Evolutionary conservation across 495 filamentous ascomycete genomes (phyloP), one percentile per base, ranked within the genome.

Genomic region (Hyaloscypha hepaticicola): DNA sequence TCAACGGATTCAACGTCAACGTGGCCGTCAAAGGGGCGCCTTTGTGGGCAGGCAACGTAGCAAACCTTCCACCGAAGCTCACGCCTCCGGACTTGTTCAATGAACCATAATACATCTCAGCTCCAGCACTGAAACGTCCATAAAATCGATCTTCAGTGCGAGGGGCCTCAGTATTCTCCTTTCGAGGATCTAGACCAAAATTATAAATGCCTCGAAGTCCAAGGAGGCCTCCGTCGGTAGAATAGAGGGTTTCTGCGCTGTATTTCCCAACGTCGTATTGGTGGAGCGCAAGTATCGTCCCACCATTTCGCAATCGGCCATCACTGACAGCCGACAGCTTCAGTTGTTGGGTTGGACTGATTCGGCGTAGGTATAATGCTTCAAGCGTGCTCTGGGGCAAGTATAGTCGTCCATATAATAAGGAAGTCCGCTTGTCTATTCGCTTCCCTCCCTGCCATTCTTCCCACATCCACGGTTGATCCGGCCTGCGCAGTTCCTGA

Each of bases 171-270:
- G 66, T 74, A 3, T 69, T 53, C 9, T 73, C 41, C 24, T 79
- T 73, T 28, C 84, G 82, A 24, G 90, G 89, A 71, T 97, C 90
- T 6, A 86, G 85, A 27, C 94, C 95, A 69, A 97, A 97, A 73
- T 98, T 99, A 76, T 96, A 98, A 0, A 99, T 80, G 1, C 92
- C 95, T 5, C 93, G 85, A 64, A 93, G 80, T 24, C 95, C 95
- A 66, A 98, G 82, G 19, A 98, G 81, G 5, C 91, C 90, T 28
- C 92, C 94, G 69, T 97, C 94, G 0, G 95, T 94, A 64, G 90
- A 96, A 74, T 92, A 95, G 5, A 99, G 83, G 55, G 92, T 93
- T 72, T 99, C 95, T 6, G 90, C 86, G 69, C 87, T 91, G 76
- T 93, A 97, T 68, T 92, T 93, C 16, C 93, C 93, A 24, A 82